A percentile compares a stretch with the other conserved stretches of the same genome.
These are phyloP conservation scores for Eucalyptus curtisii DNA, from an alignment of 345 rosid species.

Conservation along the genomic window DNA sequence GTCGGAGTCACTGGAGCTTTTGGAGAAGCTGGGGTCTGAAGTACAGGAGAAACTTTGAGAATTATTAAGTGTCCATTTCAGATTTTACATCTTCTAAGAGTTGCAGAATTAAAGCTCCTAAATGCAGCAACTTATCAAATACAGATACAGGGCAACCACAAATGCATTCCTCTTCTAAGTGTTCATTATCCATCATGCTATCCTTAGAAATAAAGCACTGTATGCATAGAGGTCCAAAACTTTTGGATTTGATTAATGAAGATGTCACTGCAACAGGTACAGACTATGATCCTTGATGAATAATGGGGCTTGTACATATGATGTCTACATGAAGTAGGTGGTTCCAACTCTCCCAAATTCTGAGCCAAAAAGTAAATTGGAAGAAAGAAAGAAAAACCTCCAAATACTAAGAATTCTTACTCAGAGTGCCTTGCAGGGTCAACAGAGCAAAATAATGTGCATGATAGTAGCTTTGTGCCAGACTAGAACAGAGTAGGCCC, in stretches of 20 bases:
- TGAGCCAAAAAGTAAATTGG: not conserved
- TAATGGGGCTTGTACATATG: not conserved
- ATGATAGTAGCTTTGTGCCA: not conserved
- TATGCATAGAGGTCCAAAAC: not conserved
- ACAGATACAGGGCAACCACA: not conserved
- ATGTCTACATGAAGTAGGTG: not conserved
- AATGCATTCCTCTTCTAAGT: not conserved
- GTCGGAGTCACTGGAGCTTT: slow-evolving; percentile 1
- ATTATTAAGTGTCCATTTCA: rapidly evolving
- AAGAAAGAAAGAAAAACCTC: not conserved
- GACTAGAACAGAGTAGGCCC: not conserved
- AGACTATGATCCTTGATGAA: not conserved
- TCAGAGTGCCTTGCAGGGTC: not conserved
- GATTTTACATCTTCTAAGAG: not conserved
- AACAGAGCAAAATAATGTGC: not conserved
- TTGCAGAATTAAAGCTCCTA: not conserved
- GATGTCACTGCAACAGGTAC: not conserved
- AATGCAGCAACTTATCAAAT: not conserved
- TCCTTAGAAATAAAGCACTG: not conserved
- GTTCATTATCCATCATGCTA: not conserved
- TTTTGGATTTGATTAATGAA: not conserved
- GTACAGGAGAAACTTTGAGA: not conserved
- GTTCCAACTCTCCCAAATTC: not conserved
- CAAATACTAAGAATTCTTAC: not conserved
- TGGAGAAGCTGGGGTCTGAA: slow-evolving; percentile 18